These are phyloP conservation scores for Porphyrellus cyaneotinctus DNA, from an alignment of 768 basidiomycete genomes.

Conservation along the genomic window DNA sequence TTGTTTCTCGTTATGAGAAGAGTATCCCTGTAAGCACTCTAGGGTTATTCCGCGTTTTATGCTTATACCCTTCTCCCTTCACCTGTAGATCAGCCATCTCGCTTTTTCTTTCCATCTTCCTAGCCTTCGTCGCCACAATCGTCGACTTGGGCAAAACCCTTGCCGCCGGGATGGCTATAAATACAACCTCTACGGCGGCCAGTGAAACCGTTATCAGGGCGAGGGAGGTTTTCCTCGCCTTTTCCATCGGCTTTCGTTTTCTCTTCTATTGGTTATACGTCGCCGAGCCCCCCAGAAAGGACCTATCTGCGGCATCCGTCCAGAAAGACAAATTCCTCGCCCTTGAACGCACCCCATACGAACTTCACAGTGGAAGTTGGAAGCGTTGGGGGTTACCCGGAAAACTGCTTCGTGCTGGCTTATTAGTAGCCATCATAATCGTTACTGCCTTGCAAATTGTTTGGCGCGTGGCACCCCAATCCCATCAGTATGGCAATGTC, in stretches of 20 bases:
- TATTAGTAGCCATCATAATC: conserved; percentile 42
- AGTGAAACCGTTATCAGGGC: conserved; percentile 39
- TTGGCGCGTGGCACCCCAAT: conserved; percentile 48
- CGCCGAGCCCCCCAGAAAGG: conserved; percentile 46
- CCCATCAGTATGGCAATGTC: conserved; percentile 40
- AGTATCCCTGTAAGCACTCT: conserved; percentile 43
- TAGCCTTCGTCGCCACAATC: conserved; percentile 59
- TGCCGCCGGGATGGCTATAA: conserved; percentile 31
- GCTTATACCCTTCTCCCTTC: background rate
- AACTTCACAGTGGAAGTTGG: conserved; percentile 60
- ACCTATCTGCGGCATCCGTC: conserved; percentile 27
- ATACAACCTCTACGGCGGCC: conserved; percentile 14
- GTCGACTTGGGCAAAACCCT: conserved; percentile 60
- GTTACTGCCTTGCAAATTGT: conserved; percentile 57
- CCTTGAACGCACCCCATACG: conserved; percentile 14
- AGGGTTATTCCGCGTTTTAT: background rate
- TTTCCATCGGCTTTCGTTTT: conserved; percentile 57
- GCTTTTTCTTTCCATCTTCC: conserved; percentile 53
- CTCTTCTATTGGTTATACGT: conserved; percentile 70
- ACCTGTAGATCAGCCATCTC: conserved; percentile 41
- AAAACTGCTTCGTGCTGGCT: conserved; percentile 45
- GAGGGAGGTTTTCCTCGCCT: conserved; percentile 55
- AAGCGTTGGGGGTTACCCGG: conserved; percentile 58
- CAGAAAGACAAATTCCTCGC: conserved; percentile 12
- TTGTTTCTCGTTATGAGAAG: conserved; percentile 54